phyloP scores from a whole-genome alignment of 306 rosid genomes.

The Myrica gale region DNA sequence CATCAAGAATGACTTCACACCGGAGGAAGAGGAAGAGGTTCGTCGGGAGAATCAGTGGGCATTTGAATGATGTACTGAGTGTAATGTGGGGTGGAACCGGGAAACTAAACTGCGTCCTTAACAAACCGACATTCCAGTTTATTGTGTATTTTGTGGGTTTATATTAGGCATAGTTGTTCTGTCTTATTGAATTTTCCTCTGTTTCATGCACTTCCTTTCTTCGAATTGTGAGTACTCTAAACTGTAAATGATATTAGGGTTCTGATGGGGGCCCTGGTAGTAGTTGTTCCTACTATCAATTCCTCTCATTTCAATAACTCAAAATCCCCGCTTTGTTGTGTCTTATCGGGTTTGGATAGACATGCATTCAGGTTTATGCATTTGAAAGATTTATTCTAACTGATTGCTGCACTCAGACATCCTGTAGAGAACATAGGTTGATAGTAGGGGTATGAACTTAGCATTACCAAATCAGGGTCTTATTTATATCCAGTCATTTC shows the following conservation, averaged over 20 bases:
- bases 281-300: conserved; percentile 19
- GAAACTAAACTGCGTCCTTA: not conserved
- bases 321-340: not conserved
- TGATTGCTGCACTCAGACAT: not conserved
- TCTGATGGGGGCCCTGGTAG: conserved; percentile 28
- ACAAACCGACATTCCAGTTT: not conserved
- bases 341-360: not conserved
- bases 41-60: conserved; percentile 88
- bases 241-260: conserved; percentile 46
- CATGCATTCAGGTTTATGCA: not conserved
- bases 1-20: conserved; percentile 72
- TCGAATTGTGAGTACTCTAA: conserved; percentile 26
- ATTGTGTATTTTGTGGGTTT: conserved; percentile 22
- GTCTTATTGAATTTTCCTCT: conserved; percentile 20
- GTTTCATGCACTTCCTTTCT: conserved; percentile 20
- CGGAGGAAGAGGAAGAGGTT: conserved; percentile 80
- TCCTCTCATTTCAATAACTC: not conserved
- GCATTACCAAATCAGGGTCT: not conserved
- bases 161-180: conserved; percentile 24
- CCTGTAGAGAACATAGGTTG: no score
- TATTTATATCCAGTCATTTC: no score
- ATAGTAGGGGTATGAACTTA: no score
- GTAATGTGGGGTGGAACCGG: not conserved
- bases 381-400: not conserved
- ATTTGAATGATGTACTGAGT: conserved; percentile 47